Percentiles rank a stretch among this genome's conserved stretches.
phyloP scores from a whole-genome alignment of 1,139 yeast species.

The Taiozyma onychis region DNA sequence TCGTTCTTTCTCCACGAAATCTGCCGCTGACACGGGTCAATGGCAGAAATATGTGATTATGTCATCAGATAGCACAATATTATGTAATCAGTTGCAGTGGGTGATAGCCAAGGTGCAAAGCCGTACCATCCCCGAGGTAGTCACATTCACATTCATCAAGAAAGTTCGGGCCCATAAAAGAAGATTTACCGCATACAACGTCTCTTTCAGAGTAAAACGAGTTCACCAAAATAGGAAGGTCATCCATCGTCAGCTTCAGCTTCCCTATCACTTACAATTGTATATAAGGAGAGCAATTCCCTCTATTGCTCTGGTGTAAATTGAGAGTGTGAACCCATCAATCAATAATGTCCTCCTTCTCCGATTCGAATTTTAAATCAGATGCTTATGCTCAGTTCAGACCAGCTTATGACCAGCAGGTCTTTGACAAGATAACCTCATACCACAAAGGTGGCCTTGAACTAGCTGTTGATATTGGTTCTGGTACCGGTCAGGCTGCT shows the following conservation, averaged over 20 bases:
- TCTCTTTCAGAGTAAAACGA: neutral
- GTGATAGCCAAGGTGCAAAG: neutral
- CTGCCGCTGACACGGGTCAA: neutral
- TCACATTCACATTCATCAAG: neutral
- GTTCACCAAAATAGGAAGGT: neutral
- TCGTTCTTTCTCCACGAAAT: neutral
- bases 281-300: neutral
- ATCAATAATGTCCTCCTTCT: constrained; percentile 45
- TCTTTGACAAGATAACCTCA: constrained; percentile 35
- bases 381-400: constrained; percentile 48
- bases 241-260: neutral
- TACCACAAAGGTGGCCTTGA: constrained; percentile 28
- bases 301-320: neutral
- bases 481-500: constrained; percentile 80
- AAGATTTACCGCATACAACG: neutral
- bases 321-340: neutral
- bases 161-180: neutral
- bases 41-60: neutral
- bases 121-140: neutral
- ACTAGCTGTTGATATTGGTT: constrained; percentile 62
- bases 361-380: constrained; percentile 45
- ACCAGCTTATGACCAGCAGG: constrained; percentile 45
- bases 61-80: too few species aligned
- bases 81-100: too few species aligned
- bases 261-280: neutral